phyloP scores from a whole-genome alignment of 768 basidiomycete genomes.

The Pisolithus microcarpus region DNA sequence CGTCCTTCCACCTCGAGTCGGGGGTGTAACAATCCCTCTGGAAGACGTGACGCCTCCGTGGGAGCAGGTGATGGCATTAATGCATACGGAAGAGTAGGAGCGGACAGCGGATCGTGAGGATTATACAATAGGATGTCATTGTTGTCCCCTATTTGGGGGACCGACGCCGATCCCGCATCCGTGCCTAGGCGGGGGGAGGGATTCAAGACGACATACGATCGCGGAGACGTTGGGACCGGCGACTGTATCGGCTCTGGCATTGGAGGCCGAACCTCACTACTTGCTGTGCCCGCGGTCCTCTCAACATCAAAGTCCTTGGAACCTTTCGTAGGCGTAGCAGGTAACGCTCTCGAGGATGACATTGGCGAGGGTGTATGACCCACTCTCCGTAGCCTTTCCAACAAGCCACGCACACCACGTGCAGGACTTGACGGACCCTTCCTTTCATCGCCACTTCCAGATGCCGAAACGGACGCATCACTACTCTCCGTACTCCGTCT shows the following conservation, averaged over 20 bases:
- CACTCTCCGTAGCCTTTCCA: constrained; percentile 19
- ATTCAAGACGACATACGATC: constrained; percentile 27
- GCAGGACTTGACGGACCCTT: constrained; percentile 17
- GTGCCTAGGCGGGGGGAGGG: constrained; percentile 16
- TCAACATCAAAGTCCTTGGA: constrained; percentile 12
- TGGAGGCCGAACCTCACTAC: neutral
- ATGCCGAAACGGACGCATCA: constrained; percentile 8
- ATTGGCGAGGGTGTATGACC: constrained; percentile 24
- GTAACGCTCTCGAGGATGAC: constrained; percentile 17
- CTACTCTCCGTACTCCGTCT: constrained; percentile 10
- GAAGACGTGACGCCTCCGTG: constrained; percentile 20
- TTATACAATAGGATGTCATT: neutral
- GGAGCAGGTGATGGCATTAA: constrained; percentile 17
- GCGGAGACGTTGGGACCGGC: constrained; percentile 11
- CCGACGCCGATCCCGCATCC: neutral
- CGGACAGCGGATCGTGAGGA: neutral
- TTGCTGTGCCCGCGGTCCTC: constrained; percentile 1
- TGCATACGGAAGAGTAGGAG: constrained; percentile 4
- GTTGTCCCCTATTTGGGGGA: neutral
- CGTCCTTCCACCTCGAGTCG: constrained; percentile 16
- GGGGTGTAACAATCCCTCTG: constrained; percentile 26
- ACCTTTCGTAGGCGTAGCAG: constrained; percentile 4
- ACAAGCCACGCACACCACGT: constrained; percentile 19
- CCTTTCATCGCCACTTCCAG: constrained; percentile 19
- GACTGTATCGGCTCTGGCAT: constrained; percentile 11